Percentiles rank a stretch among this genome's conserved stretches.
These are phyloP conservation scores for Hyphochytrium catenoides DNA, from an alignment of 352 stramenopile species.

Conservation along the genomic window DNA sequence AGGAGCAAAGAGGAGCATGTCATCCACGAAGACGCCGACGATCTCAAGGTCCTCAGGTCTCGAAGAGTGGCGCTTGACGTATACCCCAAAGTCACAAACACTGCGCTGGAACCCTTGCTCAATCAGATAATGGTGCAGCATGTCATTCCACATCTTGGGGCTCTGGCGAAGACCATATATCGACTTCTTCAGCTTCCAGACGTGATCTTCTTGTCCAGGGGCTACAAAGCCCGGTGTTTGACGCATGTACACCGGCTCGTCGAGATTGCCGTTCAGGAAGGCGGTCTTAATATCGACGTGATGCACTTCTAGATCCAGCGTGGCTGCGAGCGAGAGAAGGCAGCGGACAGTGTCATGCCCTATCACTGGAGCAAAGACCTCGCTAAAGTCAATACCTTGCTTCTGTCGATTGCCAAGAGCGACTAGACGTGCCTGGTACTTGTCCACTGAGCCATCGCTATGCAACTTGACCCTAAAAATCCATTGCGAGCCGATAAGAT, in stretches of 20 bases:
- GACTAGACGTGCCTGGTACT: slow-evolving; percentile 17
- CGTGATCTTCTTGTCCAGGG: slow-evolving; percentile 4
- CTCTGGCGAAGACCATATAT: slow-evolving; percentile 11
- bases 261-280: slow-evolving; percentile 8
- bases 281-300: slow-evolving; percentile 14
- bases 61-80: no score
- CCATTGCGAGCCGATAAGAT: slow-evolving; percentile 8
- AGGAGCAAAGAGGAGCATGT: no score
- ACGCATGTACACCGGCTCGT: slow-evolving; percentile 11
- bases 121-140: slow-evolving; percentile 6
- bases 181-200: slow-evolving; percentile 7
- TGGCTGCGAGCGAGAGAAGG: slow-evolving; percentile 1
- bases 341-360: slow-evolving; percentile 6
- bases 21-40: no score
- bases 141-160: slow-evolving; percentile 7
- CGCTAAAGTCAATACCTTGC: slow-evolving; percentile 13
- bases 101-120: no score
- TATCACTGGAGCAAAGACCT: slow-evolving; percentile 13
- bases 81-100: no score
- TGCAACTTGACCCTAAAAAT: slow-evolving; percentile 19
- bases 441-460: slow-evolving; percentile 11
- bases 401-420: slow-evolving; percentile 12
- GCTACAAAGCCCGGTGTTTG: slow-evolving; percentile 4
- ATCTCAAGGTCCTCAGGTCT: no score
- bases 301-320: slow-evolving; percentile 8